These are phyloP conservation scores for Fraxinus platypoda DNA, from an alignment of 305 asterid species.

Conservation along the genomic window DNA sequence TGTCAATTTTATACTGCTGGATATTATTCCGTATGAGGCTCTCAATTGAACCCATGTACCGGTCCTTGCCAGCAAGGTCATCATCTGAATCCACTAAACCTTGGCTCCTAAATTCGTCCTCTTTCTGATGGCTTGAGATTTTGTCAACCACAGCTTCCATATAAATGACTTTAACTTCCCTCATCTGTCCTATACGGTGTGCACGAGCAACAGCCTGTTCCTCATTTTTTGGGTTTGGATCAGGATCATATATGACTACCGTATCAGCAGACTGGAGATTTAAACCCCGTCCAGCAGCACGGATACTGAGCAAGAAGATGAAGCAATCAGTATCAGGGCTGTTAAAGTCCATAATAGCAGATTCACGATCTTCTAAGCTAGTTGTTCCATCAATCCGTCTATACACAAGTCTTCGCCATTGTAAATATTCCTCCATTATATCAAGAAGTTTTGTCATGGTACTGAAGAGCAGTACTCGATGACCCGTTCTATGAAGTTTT, in stretches of 20 bases:
- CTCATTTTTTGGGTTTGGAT: slow-evolving; percentile 99
- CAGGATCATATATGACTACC: slow-evolving; percentile 98
- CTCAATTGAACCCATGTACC: slow-evolving; percentile 94
- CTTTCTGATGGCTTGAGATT: slow-evolving; percentile 88
- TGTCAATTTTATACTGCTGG: slow-evolving; percentile 98
- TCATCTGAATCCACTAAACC: slow-evolving; percentile 91
- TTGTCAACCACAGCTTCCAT: slow-evolving; percentile 99
- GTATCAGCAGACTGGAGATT: slow-evolving; percentile 99
- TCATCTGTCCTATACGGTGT: slow-evolving; percentile 96
- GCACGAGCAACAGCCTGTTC: slow-evolving; percentile 99
- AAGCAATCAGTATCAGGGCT: slow-evolving; percentile 90
- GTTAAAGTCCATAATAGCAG: slow-evolving; percentile 95
- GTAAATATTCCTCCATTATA: slow-evolving; percentile 94
- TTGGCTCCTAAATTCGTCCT: slow-evolving; percentile 77
- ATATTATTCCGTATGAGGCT: slow-evolving; percentile 94
- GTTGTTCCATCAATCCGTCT: slow-evolving; percentile 98
- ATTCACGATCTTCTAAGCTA: slow-evolving; percentile 98
- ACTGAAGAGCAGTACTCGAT: slow-evolving; percentile 91
- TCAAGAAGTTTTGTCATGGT: slow-evolving; percentile 99
- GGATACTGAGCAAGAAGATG: slow-evolving; percentile 96
- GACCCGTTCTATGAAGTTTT: slow-evolving; percentile 95
- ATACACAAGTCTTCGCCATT: slow-evolving; percentile 93
- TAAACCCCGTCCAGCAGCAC: slow-evolving; percentile 99
- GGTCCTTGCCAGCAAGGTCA: slow-evolving; percentile 95
- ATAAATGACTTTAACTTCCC: slow-evolving; percentile 97